Base-by-base conservation (phyloP, 345 rosid genomes). In the Euphorbia tirucalli region DNA sequence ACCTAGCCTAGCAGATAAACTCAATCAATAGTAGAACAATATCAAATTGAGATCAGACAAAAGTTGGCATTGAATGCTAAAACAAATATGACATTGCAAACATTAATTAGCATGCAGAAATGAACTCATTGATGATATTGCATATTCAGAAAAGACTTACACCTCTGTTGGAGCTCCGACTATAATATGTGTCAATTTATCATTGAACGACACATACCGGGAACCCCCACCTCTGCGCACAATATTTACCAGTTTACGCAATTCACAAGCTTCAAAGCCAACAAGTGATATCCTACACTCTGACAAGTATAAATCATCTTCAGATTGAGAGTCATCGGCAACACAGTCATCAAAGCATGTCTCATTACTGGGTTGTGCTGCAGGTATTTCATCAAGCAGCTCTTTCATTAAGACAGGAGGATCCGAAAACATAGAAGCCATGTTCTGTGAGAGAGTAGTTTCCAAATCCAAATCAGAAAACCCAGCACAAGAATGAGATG, bases 301-400 rank as follows among this genome's bases (percentile, higher is more conserved):
- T 65, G 97, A 92, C 84, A 95, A 82, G 86, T 95, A 92, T 67
- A 92, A 76, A 78, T 90, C 90, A 83, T 89, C 96, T 80, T 90
- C 97, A 25, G 92, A 84, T 80, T 85, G 87, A 81, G 96, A 87
- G 71, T 95, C 94, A 78, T 74, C 80, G 69, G 97, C 97, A 76
- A 89, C 87, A 80, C 81, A 80, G 52, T 78, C 79, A 70, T 84
- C 85, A 70, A 80, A 77, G 77, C 81, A 81, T 66, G 73, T 76
- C 74, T 86, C 90, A 78, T 52, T 73, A 11, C 74, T 77, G 19
- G 74, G 68, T 65, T 83, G 88, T 43, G 68, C 66, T 61, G 74
- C 73, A 66, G 82, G 73, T 48, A 77, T 83, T 78, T 79, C 82
- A 52, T 71, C 39, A 70, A 73, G 79, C 57, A 74, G 84, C 67